Evolutionary conservation across 495 filamentous ascomycete species (phyloP).

Genomic region (Achaetomiella virescens): DNA sequence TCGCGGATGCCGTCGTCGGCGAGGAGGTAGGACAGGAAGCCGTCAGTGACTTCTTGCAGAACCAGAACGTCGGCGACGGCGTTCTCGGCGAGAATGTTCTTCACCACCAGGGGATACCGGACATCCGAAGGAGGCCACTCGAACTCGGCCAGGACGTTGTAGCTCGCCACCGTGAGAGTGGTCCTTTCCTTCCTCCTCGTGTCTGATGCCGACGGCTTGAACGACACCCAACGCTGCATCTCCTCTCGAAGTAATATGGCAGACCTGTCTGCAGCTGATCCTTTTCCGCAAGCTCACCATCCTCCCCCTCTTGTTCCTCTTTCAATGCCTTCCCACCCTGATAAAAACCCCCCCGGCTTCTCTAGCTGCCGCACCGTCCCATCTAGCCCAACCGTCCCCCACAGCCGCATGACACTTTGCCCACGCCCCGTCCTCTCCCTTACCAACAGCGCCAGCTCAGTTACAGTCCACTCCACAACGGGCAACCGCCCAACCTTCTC

Average conservation of each 20-base stretch:
- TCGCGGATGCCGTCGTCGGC: constrained; percentile 35
- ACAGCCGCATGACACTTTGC: constrained; percentile 36
- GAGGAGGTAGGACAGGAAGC: constrained; percentile 48
- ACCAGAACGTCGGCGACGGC: constrained; percentile 44
- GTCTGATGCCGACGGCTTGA: background rate
- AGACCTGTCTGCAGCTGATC: constrained; percentile 10
- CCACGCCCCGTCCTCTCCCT: constrained; percentile 26
- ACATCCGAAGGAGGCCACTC: constrained; percentile 39
- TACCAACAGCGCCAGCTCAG: constrained; percentile 41
- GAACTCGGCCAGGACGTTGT: constrained; percentile 53
- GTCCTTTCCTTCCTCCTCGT: background rate
- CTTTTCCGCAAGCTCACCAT: constrained; percentile 3
- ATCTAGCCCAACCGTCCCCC: constrained; percentile 45
- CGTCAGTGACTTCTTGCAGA: constrained; percentile 54
- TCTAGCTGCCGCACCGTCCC: constrained; percentile 19
- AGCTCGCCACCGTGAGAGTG: constrained; percentile 41
- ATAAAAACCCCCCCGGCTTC: constrained; percentile 20
- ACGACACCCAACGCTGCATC: constrained; percentile 20
- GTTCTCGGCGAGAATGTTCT: constrained; percentile 34
- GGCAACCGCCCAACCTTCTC: constrained; percentile 40
- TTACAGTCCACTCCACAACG: constrained; percentile 36
- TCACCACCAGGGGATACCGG: constrained; percentile 45
- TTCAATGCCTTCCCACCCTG: background rate
- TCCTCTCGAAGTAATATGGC: constrained; percentile 27
- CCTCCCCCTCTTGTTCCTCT: background rate